Percentiles rank a stretch among this genome's conserved stretches.
These are phyloP conservation scores for Hypoxylon sp. DNA, from an alignment of 2,329 filamentous ascomycete species.

Conservation along the genomic window DNA sequence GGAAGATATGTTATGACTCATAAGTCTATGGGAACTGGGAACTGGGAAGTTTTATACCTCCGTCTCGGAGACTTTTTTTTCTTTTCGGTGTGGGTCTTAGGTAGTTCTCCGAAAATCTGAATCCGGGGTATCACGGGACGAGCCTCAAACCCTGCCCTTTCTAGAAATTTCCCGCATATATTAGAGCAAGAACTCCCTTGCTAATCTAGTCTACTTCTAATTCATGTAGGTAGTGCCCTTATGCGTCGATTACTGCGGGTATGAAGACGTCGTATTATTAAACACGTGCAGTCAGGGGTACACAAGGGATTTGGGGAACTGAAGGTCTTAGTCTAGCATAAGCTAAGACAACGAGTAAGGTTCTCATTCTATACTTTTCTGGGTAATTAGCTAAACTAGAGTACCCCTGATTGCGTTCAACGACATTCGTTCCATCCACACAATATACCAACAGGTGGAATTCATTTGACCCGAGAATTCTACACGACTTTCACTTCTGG, in stretches of 20 bases:
- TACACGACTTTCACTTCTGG: conserved; percentile 30
- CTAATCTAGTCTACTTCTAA: neutral
- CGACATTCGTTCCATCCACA: neutral
- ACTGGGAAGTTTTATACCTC: neutral
- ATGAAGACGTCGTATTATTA: neutral
- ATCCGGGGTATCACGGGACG: conserved; percentile 1
- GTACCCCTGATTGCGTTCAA: neutral
- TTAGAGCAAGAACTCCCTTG: neutral
- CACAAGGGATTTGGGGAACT: neutral
- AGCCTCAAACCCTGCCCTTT: neutral
- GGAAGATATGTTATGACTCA: no score
- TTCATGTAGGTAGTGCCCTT: neutral
- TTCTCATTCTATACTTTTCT: neutral
- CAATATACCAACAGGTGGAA: neutral
- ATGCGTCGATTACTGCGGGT: neutral
- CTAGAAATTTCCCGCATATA: conserved; percentile 4
- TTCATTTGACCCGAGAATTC: neutral
- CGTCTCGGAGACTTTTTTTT: conserved; percentile 24
- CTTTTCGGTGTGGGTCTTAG: neutral
- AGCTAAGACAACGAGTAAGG: neutral
- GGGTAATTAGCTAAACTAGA: neutral
- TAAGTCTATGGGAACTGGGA: no score
- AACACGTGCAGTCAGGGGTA: neutral
- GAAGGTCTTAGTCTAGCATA: neutral
- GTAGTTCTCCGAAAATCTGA: neutral